Evolutionary conservation across 2,329 filamentous ascomycete genomes (phyloP), one percentile per base, ranked within the genome.

Genomic region (Coniochaeta pulveracea): DNA sequence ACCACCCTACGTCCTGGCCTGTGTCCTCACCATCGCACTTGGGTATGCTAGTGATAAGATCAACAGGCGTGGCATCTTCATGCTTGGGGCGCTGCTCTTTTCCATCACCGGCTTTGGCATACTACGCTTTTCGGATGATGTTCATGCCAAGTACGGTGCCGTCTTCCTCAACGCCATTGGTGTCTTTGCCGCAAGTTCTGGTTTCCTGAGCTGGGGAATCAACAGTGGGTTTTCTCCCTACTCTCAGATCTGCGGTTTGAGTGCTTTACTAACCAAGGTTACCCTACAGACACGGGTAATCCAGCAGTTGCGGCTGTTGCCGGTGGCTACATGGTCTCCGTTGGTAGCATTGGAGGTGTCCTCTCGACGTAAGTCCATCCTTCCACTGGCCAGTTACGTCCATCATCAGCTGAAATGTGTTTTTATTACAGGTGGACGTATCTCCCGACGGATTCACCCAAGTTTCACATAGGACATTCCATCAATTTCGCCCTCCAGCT

Each of bases 381-480:
- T 14, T n/a, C 4, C 17, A n/a, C n/a, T 15, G 6, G 6, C 17
- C 24, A n/a, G 18, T 12, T 7, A 15, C 10, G 8, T 28, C 8
- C 18, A 21, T 14, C 5, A 3, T 4, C 24, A 15, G 6, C 26
- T 19, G 34, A 16, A 4, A 5, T 12, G 7, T 23, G 2, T 5
- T 29, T 6, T 4, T 12, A 3, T 1, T 36, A 2, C 29, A 37
- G 35, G 9, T 37, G 35, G 35, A 37, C 35, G 2, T 37, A 37
- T 24, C 35, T 37, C 4, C 23, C 23, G 7, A 37, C 15, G 12
- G 35, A 37, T 30, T 37, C 35, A 19, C 35, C 35, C 16, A 37
- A 33, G 19, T 37, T 37, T 19, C 35, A 37, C 29, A 37, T 33
- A 10, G 35, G 35, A n/a, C 35, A 37, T n/a, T 33, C 35, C n/a